Base-by-base conservation (phyloP, 768 basidiomycete species). In the Mycena rebaudengoi region DNA sequence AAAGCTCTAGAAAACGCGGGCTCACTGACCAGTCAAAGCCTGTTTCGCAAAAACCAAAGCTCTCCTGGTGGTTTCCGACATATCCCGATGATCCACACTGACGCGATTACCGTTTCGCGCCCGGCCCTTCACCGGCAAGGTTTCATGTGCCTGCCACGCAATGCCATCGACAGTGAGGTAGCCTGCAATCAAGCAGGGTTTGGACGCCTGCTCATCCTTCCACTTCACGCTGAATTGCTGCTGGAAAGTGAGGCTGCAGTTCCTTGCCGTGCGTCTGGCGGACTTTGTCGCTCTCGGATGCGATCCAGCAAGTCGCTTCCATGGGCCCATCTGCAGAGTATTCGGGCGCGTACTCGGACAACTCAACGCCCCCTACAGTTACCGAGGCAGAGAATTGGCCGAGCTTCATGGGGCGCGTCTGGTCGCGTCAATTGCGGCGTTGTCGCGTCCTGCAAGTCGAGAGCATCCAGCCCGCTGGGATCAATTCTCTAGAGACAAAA, bases 331-430 rank as follows among this genome's bases (percentile, higher is more conserved):
- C 65, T 10, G 48, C 43, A 3, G 65, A 66, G 26, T 46, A 37
- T 28, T 66, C 60, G 5, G 44, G n/a, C 1, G 50, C 65, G 29
- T 44, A 62, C 21, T 66, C 65, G 6, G 60, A 3, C 3, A 61
- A 20, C 11, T 18, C n/a, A 18, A 18, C 29, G 10, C 65, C 59
- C 23, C 48, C 59, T 16, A 61, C 60, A 28, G 30, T 26, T 1
- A 66, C 41, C 16, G 28, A 44, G 12, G 54, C 65, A n/a, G 46
- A 57, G 29, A 56, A 66, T 21, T 61, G 59, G 6, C 60, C 65
- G 1, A 66, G 54, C 10, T 41, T 37, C 65, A 66, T 66, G 33
- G 14, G 8, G n/a, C 29, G 30, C 16, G 54, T 45, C 23, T n/a
- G n/a, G n/a, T n/a, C n/a, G n/a, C n/a, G n/a, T n/a, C n/a, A n/a